Evolutionary conservation across 495 filamentous ascomycete genomes (phyloP), one percentile per base, ranked within the genome.

Genomic region (Talaromyces nanjingensis): DNA sequence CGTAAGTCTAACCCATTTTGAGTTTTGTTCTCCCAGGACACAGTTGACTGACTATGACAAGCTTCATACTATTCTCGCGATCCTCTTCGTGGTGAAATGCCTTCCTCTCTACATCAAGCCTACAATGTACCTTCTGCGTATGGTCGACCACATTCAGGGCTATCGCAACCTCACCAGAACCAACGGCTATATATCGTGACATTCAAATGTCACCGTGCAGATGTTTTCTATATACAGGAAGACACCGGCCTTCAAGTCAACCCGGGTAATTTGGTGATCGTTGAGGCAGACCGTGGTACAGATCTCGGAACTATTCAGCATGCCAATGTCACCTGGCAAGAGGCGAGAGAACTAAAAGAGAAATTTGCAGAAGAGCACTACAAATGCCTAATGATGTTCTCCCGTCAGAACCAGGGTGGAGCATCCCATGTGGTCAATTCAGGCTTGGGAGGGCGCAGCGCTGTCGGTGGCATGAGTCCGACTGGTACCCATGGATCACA

Each of bases 351-450:
- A 53, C 75, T 91, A 66, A 96, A 96, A 72, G 91, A 96, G 62
- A 85, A 91, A 60, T 94, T 91, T 68, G 89, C 88, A 18, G 89
- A 96, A 72, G 92, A 97, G 68, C 94, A 98, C 68, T 96, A 96
- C 74, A 90, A 88, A 67, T 97, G 92, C 88, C 83, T 98, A 34
- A 96, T 97, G 89, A 91, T 97, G 87, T 98, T 96, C 73, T 96
- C 92, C 11, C 88, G 84, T 34, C 84, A 86, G 59, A 78, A 77
- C 24, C 80, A 83, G 63, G 76, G 87, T 66, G 89, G 90, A 65
- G 86, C 86, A 0, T 82, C 84, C 25, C 82, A 79, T 59, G 84
- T 83, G 5, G 71, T 76, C 37, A 74, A 71, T 63, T 61, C 75
- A 24, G 68, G 71, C 47, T 74, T 88, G 52, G 85, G 80, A 20